phyloP scores from a whole-genome alignment of 2,329 filamentous ascomycete species.

The Ophiocordyceps camponoti-leonardi region DNA sequence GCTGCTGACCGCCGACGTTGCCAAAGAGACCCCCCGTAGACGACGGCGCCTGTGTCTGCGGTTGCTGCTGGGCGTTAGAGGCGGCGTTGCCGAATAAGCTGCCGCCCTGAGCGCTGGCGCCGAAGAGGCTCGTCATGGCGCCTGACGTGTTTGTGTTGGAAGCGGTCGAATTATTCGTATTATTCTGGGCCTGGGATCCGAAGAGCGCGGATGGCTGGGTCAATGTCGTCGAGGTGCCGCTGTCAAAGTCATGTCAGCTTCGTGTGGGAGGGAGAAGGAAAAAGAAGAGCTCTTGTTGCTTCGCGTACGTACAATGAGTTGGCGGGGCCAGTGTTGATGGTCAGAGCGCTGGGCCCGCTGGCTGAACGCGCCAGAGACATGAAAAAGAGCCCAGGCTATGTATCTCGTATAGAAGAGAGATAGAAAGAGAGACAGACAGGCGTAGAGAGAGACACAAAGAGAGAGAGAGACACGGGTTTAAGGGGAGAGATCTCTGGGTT shows the following conservation, averaged over 20 bases:
- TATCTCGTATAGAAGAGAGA: background rate
- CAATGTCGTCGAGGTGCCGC: constrained; percentile 6
- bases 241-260: constrained; percentile 4
- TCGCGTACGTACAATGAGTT: constrained; percentile 22
- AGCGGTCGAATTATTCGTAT: constrained; percentile 9
- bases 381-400: constrained; percentile 4
- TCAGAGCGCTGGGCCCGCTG: constrained; percentile 41
- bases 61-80: constrained; percentile 8
- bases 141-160: constrained; percentile 6
- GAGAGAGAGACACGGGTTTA: too few relatives aligned
- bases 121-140: constrained; percentile 14
- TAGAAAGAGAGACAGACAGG: background rate
- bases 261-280: too few relatives aligned
- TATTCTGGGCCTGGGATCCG: constrained; percentile 13
- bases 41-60: constrained; percentile 5
- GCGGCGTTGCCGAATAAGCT: constrained; percentile 14
- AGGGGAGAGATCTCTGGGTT: too few relatives aligned
- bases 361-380: constrained; percentile 39
- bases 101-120: constrained; percentile 6
- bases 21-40: constrained; percentile 10
- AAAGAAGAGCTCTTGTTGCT: background rate
- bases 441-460: background rate
- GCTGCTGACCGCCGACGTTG: constrained; percentile 4
- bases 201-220: constrained; percentile 15
- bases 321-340: constrained; percentile 45